Evolutionary conservation across 2,329 filamentous ascomycete species (phyloP).

Genomic region (Balansia obtecta): DNA sequence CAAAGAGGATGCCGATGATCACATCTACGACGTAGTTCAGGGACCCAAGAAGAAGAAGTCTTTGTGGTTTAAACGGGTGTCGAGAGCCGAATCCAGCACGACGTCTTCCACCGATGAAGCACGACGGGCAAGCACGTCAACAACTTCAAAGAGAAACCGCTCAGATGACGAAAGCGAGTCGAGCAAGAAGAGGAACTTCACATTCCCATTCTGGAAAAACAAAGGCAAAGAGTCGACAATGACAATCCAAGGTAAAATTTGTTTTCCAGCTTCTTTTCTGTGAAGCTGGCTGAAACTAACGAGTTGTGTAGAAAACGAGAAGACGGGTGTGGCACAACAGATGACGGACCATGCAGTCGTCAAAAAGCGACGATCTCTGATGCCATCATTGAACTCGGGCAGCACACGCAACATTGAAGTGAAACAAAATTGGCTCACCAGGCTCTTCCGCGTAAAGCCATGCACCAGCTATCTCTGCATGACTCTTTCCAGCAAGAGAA

Average conservation of each 20-base stretch:
- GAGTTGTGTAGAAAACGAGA: neutral
- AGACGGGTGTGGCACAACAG: conserved; percentile 5
- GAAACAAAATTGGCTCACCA: conserved; percentile 77
- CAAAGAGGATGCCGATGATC: conserved; percentile 10
- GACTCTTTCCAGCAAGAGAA: conserved; percentile 51
- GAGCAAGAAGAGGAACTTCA: conserved; percentile 40
- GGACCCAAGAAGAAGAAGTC: conserved; percentile 31
- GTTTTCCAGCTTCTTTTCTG: neutral
- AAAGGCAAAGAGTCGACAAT: conserved; percentile 31
- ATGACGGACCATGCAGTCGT: neutral
- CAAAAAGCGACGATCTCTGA: conserved; percentile 12
- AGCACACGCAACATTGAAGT: conserved; percentile 45
- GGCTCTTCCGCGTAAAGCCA: conserved; percentile 82
- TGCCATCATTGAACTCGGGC: conserved; percentile 24
- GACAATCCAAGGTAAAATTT: conserved; percentile 29
- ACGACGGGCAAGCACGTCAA: conserved; percentile 2
- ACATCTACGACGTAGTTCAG: conserved; percentile 8
- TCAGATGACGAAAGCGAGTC: conserved; percentile 12
- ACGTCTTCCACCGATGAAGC: neutral
- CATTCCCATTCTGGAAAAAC: conserved; percentile 43
- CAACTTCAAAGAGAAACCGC: conserved; percentile 8
- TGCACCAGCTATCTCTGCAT: conserved; percentile 66
- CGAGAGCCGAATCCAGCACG: conserved; percentile 22
- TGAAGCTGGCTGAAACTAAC: neutral
- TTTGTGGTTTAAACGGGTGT: conserved; percentile 39